Evolutionary conservation across 306 rosid genomes (phyloP).

Genomic region (Pueraria montana): DNA sequence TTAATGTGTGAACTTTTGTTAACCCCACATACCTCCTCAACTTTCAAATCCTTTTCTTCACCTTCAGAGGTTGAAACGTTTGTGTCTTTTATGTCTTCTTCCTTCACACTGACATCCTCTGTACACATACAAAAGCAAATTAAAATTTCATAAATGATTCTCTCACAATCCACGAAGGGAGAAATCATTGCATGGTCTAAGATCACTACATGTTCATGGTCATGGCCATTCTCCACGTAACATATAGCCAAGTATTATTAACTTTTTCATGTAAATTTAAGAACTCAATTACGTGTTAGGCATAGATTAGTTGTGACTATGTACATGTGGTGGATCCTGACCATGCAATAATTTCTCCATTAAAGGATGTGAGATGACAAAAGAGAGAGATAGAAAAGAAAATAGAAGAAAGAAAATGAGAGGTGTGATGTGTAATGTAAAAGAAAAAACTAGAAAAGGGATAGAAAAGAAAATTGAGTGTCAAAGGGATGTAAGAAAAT

Average conservation of each 20-base stretch:
- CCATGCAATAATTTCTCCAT: not conserved
- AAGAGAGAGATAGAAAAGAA: not conserved
- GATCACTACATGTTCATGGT: no score
- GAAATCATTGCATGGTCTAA: no score
- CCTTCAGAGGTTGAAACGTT: slow-evolving; percentile 42
- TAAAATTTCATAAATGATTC: no score
- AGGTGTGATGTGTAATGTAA: not conserved
- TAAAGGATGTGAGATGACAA: not conserved
- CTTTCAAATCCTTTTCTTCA: slow-evolving; percentile 45
- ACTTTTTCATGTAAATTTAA: not conserved
- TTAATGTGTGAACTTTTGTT: not conserved
- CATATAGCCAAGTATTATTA: not conserved
- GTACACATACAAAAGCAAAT: no score
- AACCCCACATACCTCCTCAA: slow-evolving; percentile 1
- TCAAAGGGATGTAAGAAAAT: not conserved
- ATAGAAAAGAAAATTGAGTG: not conserved
- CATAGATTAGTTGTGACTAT: not conserved
- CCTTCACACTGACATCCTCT: slow-evolving; percentile 37
- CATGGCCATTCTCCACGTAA: no score
- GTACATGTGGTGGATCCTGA: not conserved
- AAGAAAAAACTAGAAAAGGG: not conserved
- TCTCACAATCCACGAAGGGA: no score
- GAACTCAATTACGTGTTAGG: not conserved
- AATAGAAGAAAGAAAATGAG: not conserved
- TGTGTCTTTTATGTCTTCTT: slow-evolving; percentile 43